Percentiles rank a stretch among this genome's conserved stretches.
Conservation (phyloP, 176 grass and related monocot genomes). For the Oryza meyeriana region DNA sequence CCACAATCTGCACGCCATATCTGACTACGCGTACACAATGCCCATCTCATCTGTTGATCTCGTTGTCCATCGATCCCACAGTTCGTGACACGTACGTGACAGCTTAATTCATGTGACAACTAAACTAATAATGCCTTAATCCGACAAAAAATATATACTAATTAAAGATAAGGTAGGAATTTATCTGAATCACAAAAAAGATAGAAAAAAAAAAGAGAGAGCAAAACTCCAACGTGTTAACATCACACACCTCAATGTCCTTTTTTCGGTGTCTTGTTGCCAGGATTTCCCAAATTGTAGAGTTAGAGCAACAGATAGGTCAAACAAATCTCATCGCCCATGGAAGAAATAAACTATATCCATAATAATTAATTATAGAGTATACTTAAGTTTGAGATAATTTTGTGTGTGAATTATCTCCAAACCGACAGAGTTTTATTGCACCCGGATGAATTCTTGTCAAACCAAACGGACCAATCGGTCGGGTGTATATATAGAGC, state of each 20-base stretch:
- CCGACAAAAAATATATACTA: too few relatives aligned
- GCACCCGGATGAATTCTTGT: neutral
- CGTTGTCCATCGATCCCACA: too few relatives aligned
- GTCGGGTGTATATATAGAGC: neutral
- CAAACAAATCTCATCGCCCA: slow-evolving; percentile 18
- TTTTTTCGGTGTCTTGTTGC: neutral
- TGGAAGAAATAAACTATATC: neutral
- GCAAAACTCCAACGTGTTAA: neutral
- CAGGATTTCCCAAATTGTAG: neutral
- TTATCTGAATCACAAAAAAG: neutral
- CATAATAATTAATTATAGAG: neutral
- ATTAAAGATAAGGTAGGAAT: neutral
- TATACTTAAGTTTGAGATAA: neutral
- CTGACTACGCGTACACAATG: neutral
- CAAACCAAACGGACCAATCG: slow-evolving; percentile 26
- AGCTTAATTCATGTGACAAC: too few relatives aligned
- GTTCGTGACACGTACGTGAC: too few relatives aligned
- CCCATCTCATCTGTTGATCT: neutral
- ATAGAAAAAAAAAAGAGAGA: too few relatives aligned
- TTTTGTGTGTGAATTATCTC: neutral
- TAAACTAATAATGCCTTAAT: too few relatives aligned
- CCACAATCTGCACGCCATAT: neutral
- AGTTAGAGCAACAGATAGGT: neutral
- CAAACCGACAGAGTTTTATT: neutral
- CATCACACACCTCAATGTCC: neutral